phyloP scores from a whole-genome alignment of 495 filamentous ascomycete species.

The Xylaria venustula region DNA sequence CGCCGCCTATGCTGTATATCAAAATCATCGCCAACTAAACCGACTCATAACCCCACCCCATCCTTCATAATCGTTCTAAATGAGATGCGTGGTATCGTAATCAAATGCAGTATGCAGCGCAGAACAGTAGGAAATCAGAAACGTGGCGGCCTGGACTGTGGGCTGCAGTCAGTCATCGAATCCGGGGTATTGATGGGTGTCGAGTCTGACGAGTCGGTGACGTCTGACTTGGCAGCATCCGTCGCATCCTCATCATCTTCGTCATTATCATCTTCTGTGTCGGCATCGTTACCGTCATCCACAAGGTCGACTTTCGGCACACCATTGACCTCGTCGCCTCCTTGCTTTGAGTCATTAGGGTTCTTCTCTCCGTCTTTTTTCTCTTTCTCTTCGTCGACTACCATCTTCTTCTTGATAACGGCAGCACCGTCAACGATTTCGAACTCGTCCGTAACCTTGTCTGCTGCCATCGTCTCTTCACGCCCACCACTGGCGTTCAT shows the following conservation, averaged over 20 bases:
- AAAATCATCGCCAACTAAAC: background rate
- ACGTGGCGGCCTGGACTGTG: slow-evolving; percentile 11
- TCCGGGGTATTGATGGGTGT: slow-evolving; percentile 26
- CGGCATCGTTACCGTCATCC: slow-evolving; percentile 15
- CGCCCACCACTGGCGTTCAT: slow-evolving; percentile 48
- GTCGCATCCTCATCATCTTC: slow-evolving; percentile 2
- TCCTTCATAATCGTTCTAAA: background rate
- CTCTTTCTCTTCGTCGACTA: slow-evolving; percentile 26
- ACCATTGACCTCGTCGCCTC: slow-evolving; percentile 15
- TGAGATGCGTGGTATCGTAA: slow-evolving; percentile 8
- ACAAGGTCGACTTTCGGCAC: slow-evolving; percentile 1
- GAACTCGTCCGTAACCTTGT: slow-evolving; percentile 21
- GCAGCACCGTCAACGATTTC: slow-evolving; percentile 38
- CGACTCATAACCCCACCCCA: background rate
- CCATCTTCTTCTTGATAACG: slow-evolving; percentile 37
- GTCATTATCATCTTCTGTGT: slow-evolving; percentile 15
- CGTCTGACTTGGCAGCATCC: slow-evolving; percentile 25
- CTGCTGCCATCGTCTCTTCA: slow-evolving; percentile 27
- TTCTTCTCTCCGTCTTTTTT: slow-evolving; percentile 29
- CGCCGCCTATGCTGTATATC: background rate
- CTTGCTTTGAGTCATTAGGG: no score
- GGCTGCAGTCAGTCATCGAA: slow-evolving; percentile 20
- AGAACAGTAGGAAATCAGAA: background rate
- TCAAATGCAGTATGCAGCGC: background rate
- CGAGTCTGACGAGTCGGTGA: slow-evolving; percentile 22